Base-by-base conservation (phyloP, 805 yeast genomes). In the Tetrapisispora iriomotensis region DNA sequence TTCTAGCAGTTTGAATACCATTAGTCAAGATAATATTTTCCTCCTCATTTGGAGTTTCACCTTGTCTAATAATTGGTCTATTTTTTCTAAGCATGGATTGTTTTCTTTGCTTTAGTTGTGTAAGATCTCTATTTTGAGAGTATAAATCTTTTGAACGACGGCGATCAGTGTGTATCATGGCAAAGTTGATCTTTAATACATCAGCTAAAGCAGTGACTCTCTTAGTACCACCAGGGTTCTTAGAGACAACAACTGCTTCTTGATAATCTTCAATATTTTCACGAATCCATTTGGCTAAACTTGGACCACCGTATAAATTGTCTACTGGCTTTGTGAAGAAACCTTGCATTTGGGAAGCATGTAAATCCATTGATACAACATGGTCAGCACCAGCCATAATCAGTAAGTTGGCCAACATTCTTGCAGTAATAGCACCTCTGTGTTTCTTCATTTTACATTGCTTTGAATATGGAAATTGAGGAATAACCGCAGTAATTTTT, bases 361-460 rank as follows among this genome's bases (percentile, higher is more conserved):
- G 79, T 49, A 92, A 68, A 58, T 92, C 99, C 96, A 92, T 88
- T 3, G 96, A 85, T 29, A 92, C 90, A 42, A 92, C 94, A 63
- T 92, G 99, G 64, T 92, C 97, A 20, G 97, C 98, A 50, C 99
- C 99, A 3, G 98, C 97, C 94, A 92, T 94, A 42, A 87, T 78
- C 46, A 92, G 68, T 56, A 92, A 67, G 53, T 92, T 92, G 44
- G 99, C 97, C 58, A 92, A 72, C 97, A 92, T 84, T 59, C 97
- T 76, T 13, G 98, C 98, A 4, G 98, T 90, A 54, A 92, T 92
- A 29, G 98, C 97, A 39, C 98, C 98, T 64, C 99, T 73, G 60
- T 92, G 97, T 62, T 87, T 92, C 68, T 92, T 92, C 99, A 92
- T 92, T 67, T 94, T 92, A 49, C 90, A 79, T 65, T 92, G 99